phyloP scores from a whole-genome alignment of 1,284 basidiomycete species.

The Trichosporon faecale region DNA sequence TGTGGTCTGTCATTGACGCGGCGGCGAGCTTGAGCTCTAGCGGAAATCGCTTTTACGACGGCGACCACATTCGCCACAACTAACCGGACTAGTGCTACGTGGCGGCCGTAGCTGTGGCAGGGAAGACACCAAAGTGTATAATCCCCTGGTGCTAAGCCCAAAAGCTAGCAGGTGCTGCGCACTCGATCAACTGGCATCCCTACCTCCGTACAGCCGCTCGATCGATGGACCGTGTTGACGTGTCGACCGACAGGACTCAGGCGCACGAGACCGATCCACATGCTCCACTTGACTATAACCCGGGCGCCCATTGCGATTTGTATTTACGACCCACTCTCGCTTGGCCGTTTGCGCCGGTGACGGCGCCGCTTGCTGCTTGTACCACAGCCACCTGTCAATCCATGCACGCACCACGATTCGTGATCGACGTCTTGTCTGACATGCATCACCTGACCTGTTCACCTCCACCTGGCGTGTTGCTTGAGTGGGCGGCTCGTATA shows the following conservation, averaged over 20 bases:
- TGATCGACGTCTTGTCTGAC: not conserved
- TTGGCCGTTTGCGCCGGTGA: not conserved
- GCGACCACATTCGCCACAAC: not conserved
- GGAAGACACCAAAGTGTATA: not conserved
- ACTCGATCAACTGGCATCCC: not conserved
- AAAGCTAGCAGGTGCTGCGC: not conserved
- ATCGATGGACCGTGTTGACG: not conserved
- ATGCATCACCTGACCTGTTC: not conserved
- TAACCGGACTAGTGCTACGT: not conserved
- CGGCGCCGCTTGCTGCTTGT: not conserved
- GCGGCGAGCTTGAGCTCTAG: not conserved
- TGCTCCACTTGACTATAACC: not conserved
- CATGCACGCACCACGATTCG: not conserved
- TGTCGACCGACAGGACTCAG: not conserved
- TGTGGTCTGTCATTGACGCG: not conserved
- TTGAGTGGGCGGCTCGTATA: not conserved
- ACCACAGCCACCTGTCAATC: not conserved
- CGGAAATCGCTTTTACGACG: not conserved
- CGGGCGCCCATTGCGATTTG: not conserved
- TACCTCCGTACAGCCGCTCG: not conserved
- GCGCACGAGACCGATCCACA: not conserved
- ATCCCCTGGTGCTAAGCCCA: not conserved
- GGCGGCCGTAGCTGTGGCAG: not conserved
- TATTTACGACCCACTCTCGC: not conserved
- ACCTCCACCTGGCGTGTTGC: not conserved